Evolutionary conservation across 1,284 basidiomycete species (phyloP), one percentile per base, ranked within the genome.

Genomic region (Kwoniella shivajii): DNA sequence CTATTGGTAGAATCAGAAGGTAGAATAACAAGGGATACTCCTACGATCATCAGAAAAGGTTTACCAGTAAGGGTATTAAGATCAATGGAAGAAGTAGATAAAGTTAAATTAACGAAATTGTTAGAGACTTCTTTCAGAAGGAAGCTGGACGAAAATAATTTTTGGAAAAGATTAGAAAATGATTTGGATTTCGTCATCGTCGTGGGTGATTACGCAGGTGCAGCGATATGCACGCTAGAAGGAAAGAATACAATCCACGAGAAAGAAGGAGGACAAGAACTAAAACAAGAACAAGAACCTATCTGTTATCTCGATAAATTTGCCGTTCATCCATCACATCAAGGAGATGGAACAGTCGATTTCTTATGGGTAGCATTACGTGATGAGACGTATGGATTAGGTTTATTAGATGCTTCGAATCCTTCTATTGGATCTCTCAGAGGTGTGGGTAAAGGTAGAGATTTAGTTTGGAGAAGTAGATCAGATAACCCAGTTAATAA

Each of bases 261-360:
- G 27, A 18, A n/a, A 31, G 48, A 73, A 30, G 55, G 34, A n/a
- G 51, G 9, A 18, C 29, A 49, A 22, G 36, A 54, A 22, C 33
- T 50, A 30, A 48, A 52, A 22, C 22, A 44, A 76, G 54, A 46
- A 33, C 39, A 54, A 36, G 43, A 42, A 37, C 26, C 53, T 6
- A 89, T 99, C 60, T 88, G 90, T 14, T 99, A 99, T 77, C 84
- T 99, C 50, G 96, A 99, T 84, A 99, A 99, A 78, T 99, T 99
- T 76, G 95, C 94, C 14, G 93, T 99, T 38, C 81, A 95, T 42
- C 96, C 96, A 1, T 86, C 83, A 57, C 85, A 98, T 75, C 96
- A 99, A 77, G 96, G 96, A 16, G 94, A 97, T 71, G 96, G 96
- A 20, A 98, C 95, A 0, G 96, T 99, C 54, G 96, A 99, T 80